Evolutionary conservation across 2,329 filamentous ascomycete genomes (phyloP), one percentile per base, ranked within the genome.

Genomic region (Exophiala aquamarina): DNA sequence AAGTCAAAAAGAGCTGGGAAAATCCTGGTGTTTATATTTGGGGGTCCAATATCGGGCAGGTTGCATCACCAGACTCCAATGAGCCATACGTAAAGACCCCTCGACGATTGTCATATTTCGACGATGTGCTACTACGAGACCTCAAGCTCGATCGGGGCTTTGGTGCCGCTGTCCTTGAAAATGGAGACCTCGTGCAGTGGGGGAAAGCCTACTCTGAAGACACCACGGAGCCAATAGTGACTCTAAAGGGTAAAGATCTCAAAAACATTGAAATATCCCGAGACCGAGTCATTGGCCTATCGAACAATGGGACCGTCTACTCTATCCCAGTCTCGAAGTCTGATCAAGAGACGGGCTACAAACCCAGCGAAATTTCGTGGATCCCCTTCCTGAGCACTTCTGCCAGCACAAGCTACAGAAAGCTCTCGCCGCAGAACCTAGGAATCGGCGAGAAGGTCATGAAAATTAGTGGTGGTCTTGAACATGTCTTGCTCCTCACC

Each of bases 121-220:
- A 97, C 61, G 87, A 86, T 21, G 81, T 89, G 66, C 68, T 96
- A 13, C 73, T 98, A 33, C 79, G 92, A 39, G 93, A 96, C 63
- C 74, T 97, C 54, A 95, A 95, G 70, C 71, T 97, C 40, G 88
- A 90, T 49, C 78, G 82, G 44, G 81, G 82, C 32, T 91, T 94
- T 63, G 93, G 89, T 7, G 92, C 84, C 3, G 93, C 93, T 8
- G 84, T 97, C 32, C 86, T 84, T 3, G 91, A 96, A 64, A 83
- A 85, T 53, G 93, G 93, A 3, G 87, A 97, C 64, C 67, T 98
- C 35, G 75, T 96, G 10, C 91, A 97, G 70, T 98, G 93, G 93
- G 93, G 93, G 1, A 76, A 77, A 3, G 88, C 77, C 3, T 96
- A 86, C 64, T 86, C 85, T 5, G 75, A 79, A 45, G 75, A 81